Base-by-base conservation (phyloP, 2,329 filamentous ascomycete genomes). In the Penicillium sp. region DNA sequence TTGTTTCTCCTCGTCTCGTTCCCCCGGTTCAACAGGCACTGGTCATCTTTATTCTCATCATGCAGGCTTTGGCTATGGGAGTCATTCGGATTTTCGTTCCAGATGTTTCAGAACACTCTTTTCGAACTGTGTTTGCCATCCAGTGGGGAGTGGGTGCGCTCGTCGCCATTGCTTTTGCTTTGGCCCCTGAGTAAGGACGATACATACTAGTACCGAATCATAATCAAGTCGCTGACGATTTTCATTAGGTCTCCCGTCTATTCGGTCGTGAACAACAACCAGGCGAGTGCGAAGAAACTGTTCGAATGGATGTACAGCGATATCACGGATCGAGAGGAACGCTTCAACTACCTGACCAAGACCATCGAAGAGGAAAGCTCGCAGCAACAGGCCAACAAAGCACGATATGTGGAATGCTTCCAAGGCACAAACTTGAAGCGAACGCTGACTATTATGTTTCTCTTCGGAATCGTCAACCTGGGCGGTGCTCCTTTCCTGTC, bases 61-160 rank as follows among this genome's bases (percentile, higher is more conserved):
- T 67, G 62, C 64, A 68, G 43, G 62, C 58, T 2, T 30, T 66
- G 28, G 59, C 60, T 5, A 48, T 68, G 53, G 66, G 63, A 1
- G 53, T 67, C 5, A 64, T 68, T 26, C 58, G 65, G 5, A 57
- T 57, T 13, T 68, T 67, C n/a, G 63, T 68, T 5, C 63, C 63
- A 4, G 48, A 67, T 26, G 42, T 54, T 25, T 30, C 60, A 6
- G 57, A 61, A 11, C 33, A 56, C 10, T 63, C 64, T 2, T 68
- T 61, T 28, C 61, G 60, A 8, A 67, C 52, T 8, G 64, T 67
- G 6, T 67, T 68, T 35, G 64, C 62, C 2, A 68, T 68, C 16
- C 65, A 68, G 26, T 68, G 62, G 60, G 60, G 55, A 11, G 58
- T 65, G 14, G 65, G 43, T 6, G 62, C 43, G 4, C 54, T 68